Conservation (phyloP, 1,284 basidiomycete genomes). For the Ceratobasidium sp. region DNA sequence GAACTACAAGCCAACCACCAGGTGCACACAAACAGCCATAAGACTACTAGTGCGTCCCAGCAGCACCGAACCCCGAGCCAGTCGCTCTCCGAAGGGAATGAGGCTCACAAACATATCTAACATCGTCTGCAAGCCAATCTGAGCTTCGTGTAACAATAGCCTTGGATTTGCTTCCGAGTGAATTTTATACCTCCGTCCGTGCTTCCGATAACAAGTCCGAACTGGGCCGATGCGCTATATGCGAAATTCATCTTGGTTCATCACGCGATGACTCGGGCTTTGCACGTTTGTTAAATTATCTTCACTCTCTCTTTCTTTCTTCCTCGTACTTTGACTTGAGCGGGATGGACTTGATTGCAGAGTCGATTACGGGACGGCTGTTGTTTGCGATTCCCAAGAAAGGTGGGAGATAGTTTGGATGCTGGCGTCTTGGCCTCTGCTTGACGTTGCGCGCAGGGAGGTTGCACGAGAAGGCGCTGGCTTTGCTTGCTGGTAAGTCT, state of each 20-base stretch:
- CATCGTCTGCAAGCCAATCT: conserved; percentile 39
- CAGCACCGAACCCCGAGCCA: neutral
- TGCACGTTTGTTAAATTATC: conserved; percentile 18
- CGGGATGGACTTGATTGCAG: conserved; percentile 60
- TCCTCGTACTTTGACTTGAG: neutral
- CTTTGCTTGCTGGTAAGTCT: conserved; percentile 79
- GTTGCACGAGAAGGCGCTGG: conserved; percentile 91
- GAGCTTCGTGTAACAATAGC: conserved; percentile 31
- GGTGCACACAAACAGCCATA: neutral
- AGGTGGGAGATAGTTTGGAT: conserved; percentile 62
- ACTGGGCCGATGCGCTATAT: neutral
- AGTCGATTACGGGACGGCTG: conserved; percentile 73
- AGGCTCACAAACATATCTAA: conserved; percentile 20
- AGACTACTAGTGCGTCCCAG: neutral
- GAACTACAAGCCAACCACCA: conserved; percentile 2
- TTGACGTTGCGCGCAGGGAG: conserved; percentile 65
- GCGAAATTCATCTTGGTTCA: neutral
- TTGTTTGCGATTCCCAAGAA: conserved; percentile 99
- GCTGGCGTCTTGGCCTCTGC: neutral
- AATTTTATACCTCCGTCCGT: conserved; percentile 6
- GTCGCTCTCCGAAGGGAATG: conserved; percentile 42
- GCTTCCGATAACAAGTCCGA: conserved; percentile 9
- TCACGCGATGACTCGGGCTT: conserved; percentile 2
- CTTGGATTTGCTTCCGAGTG: conserved; percentile 8
- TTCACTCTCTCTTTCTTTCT: neutral